Conservation (phyloP, 768 basidiomycete species). For the Chalciporus sphaerocephalus region DNA sequence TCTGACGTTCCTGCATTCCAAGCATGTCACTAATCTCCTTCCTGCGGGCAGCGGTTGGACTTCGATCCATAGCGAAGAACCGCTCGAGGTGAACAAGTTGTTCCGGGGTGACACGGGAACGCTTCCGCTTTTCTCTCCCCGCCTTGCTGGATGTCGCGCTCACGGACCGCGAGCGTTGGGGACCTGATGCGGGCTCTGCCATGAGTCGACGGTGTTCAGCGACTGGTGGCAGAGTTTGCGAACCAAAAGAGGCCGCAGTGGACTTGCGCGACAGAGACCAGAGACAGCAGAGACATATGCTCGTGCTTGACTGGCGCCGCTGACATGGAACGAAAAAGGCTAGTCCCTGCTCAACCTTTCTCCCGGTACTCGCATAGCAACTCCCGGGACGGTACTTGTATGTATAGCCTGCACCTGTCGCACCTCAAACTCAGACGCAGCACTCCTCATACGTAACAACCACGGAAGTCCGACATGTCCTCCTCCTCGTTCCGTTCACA, state of each 20-base stretch:
- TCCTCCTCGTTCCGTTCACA: too few relatives aligned
- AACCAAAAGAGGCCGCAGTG: conserved; percentile 25
- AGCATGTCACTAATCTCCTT: conserved; percentile 70
- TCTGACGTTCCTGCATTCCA: conserved; percentile 83
- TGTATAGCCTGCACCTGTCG: conserved; percentile 19
- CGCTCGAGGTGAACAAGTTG: conserved; percentile 74
- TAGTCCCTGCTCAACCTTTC: conserved; percentile 19
- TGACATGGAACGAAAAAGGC: conserved; percentile 30
- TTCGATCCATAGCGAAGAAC: conserved; percentile 63
- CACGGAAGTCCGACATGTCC: too few relatives aligned
- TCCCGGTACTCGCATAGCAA: conserved; percentile 33
- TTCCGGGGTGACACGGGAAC: conserved; percentile 74
- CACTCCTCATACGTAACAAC: too few relatives aligned
- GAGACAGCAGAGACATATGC: conserved; percentile 25
- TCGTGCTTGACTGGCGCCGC: conserved; percentile 22
- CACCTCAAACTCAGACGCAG: conserved; percentile 10
- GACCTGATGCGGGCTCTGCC: conserved; percentile 34
- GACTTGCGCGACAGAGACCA: conserved; percentile 20
- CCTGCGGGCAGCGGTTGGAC: conserved; percentile 65
- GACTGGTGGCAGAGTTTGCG: conserved; percentile 25
- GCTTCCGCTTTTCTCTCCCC: conserved; percentile 61
- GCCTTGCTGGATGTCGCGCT: conserved; percentile 25
- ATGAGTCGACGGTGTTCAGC: conserved; percentile 17
- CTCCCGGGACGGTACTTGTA: conserved; percentile 23
- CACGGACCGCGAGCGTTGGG: conserved; percentile 33